Evolutionary conservation across 768 basidiomycete species (phyloP).

Genomic region (Kwoniella sp.): DNA sequence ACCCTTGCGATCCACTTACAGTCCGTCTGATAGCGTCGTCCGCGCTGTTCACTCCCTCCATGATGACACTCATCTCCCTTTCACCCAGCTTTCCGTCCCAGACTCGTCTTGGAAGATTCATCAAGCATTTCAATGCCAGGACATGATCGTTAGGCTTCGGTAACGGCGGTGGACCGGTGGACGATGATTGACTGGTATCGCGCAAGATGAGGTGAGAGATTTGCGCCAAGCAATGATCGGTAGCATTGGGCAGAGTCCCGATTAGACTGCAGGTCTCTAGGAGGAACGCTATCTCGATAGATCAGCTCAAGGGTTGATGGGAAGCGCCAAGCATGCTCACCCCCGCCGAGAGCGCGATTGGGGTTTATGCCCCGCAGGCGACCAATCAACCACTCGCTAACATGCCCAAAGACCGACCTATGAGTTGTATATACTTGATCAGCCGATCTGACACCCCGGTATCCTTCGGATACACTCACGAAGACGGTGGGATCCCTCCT

Average conservation of each 20-base stretch:
- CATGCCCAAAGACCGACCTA: neutral
- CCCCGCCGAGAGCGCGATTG: conserved; percentile 6
- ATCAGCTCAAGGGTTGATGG: no score
- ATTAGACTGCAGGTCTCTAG: conserved; percentile 22
- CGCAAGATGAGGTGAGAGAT: conserved; percentile 6
- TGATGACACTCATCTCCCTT: conserved; percentile 39
- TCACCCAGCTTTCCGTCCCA: conserved; percentile 40
- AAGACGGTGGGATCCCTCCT: no score
- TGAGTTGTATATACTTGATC: neutral
- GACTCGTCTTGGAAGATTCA: conserved; percentile 12
- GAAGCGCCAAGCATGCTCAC: no score
- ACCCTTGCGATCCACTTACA: no score
- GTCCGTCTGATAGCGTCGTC: conserved; percentile 37
- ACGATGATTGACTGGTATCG: conserved; percentile 4
- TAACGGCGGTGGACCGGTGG: conserved; percentile 1
- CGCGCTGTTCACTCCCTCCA: conserved; percentile 40
- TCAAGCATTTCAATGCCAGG: conserved; percentile 38
- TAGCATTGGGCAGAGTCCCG: neutral
- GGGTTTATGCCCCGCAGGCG: neutral
- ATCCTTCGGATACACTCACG: neutral
- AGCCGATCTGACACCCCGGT: no score
- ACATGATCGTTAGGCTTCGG: conserved; percentile 25
- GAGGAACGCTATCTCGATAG: conserved; percentile 26
- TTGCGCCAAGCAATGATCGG: neutral
- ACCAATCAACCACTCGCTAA: conserved; percentile 1